Percentiles rank a stretch among this genome's conserved stretches.
These are phyloP conservation scores for Pseudomonodictys pantanalensis DNA, from an alignment of 495 filamentous ascomycete species.

Conservation along the genomic window DNA sequence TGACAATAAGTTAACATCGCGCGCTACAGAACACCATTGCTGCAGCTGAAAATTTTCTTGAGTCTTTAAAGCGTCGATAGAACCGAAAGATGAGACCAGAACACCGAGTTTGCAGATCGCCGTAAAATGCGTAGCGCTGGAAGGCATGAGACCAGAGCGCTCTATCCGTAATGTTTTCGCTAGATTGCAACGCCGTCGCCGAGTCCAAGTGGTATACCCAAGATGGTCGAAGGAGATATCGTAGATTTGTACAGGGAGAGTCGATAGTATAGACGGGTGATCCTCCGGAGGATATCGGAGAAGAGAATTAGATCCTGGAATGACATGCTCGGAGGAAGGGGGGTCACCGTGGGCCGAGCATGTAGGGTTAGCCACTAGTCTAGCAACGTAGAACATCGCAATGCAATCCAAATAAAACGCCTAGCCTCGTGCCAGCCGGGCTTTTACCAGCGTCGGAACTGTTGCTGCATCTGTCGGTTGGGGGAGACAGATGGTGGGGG, in stretches of 20 bases:
- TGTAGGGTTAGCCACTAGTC: constrained; percentile 33
- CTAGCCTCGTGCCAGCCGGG: constrained; percentile 18
- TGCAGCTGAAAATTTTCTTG: constrained; percentile 30
- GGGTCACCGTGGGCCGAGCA: background rate
- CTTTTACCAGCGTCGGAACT: constrained; percentile 60
- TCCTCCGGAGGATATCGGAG: constrained; percentile 35
- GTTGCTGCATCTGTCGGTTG: constrained; percentile 72
- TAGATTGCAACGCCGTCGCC: constrained; percentile 38
- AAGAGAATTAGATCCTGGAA: constrained; percentile 29
- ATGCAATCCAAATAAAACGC: constrained; percentile 31
- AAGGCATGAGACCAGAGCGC: constrained; percentile 32
- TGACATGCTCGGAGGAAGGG: background rate
- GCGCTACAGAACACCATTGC: constrained; percentile 32
- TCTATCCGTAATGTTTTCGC: constrained; percentile 35
- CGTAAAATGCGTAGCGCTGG: constrained; percentile 33
- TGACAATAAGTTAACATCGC: constrained; percentile 24
- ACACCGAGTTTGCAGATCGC: constrained; percentile 34
- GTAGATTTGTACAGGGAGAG: constrained; percentile 36
- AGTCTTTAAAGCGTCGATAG: constrained; percentile 22
- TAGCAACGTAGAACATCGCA: constrained; percentile 38
- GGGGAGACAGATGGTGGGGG: constrained; percentile 89
- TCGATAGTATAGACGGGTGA: constrained; percentile 33
- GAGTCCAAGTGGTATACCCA: constrained; percentile 35
- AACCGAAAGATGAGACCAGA: constrained; percentile 27
- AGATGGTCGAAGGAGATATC: constrained; percentile 34